Evolutionary conservation across 2,329 filamentous ascomycete genomes (phyloP).

Genomic region (Dactylellina cionopaga): DNA sequence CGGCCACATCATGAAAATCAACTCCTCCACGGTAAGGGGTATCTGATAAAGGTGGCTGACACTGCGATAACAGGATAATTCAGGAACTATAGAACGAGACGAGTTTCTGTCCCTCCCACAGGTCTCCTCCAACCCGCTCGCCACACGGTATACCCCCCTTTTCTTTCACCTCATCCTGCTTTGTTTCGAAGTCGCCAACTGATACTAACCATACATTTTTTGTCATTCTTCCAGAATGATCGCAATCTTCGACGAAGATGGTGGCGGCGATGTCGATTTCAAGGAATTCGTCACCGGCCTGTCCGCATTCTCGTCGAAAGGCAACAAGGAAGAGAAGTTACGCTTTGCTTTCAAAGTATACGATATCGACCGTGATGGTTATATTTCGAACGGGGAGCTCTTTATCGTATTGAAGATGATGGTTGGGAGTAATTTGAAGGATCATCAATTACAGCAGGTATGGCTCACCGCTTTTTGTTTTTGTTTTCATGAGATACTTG

Average conservation of each 20-base stretch:
- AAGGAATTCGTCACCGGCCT: slow-evolving; percentile 97
- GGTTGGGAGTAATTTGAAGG: slow-evolving; percentile 98
- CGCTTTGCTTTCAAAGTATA: slow-evolving; percentile 99
- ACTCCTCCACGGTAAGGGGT: neutral
- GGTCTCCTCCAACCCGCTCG: slow-evolving; percentile 96
- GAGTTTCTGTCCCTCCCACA: slow-evolving; percentile 97
- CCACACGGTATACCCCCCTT: slow-evolving; percentile 74
- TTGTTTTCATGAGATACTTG: neutral
- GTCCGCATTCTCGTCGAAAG: slow-evolving; percentile 94
- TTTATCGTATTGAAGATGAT: slow-evolving; percentile 99
- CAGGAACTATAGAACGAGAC: slow-evolving; percentile 96
- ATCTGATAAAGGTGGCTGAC: slow-evolving; percentile 34
- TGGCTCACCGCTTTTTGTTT: too few species aligned
- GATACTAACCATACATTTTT: neutral
- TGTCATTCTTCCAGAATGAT: slow-evolving; percentile 77
- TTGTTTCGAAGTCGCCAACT: neutral
- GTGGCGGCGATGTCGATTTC: slow-evolving; percentile 96
- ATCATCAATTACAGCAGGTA: slow-evolving; percentile 92
- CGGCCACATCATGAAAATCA: neutral
- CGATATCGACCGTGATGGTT: slow-evolving; percentile 98
- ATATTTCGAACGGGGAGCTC: slow-evolving; percentile 97
- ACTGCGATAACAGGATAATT: slow-evolving; percentile 78
- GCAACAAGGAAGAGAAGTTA: slow-evolving; percentile 98
- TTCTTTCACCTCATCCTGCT: neutral
- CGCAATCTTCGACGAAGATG: slow-evolving; percentile 98